Conservation (phyloP, 805 yeast species). For the Myxozyma geophila region DNA sequence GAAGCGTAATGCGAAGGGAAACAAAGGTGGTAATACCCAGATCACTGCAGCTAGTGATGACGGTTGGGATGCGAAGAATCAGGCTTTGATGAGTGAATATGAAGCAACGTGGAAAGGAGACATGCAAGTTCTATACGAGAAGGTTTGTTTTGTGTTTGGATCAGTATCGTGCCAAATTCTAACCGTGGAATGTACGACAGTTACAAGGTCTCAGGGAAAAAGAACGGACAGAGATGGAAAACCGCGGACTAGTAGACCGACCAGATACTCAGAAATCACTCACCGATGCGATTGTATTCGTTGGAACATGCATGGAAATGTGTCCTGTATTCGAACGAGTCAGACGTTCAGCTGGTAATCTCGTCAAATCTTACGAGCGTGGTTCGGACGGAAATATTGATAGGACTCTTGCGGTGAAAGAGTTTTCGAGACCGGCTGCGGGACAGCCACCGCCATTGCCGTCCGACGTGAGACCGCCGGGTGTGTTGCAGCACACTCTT, state of each 20-base stretch:
- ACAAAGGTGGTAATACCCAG: not conserved
- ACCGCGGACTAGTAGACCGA: constrained; percentile 75
- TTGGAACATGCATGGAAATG: constrained; percentile 91
- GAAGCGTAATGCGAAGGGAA: constrained; percentile 1
- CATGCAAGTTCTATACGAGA: constrained; percentile 71
- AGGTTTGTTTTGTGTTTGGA: constrained; percentile 25
- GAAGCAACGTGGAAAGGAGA: constrained; percentile 54
- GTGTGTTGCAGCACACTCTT: constrained; percentile 63
- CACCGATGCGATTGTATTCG: constrained; percentile 84
- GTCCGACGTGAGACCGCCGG: constrained; percentile 95
- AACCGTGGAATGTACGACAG: constrained; percentile 6
- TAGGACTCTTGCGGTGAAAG: constrained; percentile 71
- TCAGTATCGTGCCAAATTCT: not conserved
- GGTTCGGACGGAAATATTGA: constrained; percentile 68
- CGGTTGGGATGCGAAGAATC: constrained; percentile 33
- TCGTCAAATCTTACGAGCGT: constrained; percentile 77
- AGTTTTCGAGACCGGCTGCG: constrained; percentile 95
- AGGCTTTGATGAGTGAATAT: constrained; percentile 48
- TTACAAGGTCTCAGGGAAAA: constrained; percentile 34
- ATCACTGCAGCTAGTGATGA: constrained; percentile 9
- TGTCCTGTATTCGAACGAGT: constrained; percentile 93
- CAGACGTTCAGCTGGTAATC: constrained; percentile 83
- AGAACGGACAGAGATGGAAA: constrained; percentile 38
- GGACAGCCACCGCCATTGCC: constrained; percentile 98
- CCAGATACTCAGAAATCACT: constrained; percentile 80